A percentile compares a stretch with the other conserved stretches of the same genome.
These are phyloP conservation scores for Claviceps sp. DNA, from an alignment of 2,329 filamentous ascomycete genomes.

Conservation along the genomic window DNA sequence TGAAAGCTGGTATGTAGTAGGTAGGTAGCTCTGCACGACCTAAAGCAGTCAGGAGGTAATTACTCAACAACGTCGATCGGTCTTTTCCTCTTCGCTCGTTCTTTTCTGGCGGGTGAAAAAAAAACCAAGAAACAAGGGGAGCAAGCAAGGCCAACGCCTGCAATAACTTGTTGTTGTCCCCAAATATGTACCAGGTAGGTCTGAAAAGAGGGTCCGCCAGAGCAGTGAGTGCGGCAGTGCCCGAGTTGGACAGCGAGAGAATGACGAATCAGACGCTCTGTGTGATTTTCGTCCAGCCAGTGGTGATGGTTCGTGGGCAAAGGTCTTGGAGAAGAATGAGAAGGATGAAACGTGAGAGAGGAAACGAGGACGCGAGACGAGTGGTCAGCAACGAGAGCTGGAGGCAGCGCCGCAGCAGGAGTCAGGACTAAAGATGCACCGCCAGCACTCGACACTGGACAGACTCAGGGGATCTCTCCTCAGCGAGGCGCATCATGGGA, in stretches of 20 bases:
- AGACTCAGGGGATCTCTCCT: constrained; percentile 2
- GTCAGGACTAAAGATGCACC: background rate
- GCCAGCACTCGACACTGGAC: background rate
- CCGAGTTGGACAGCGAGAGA: background rate
- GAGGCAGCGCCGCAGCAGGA: background rate
- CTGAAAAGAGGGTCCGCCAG: constrained; percentile 7
- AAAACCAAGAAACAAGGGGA: background rate
- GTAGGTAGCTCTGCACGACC: background rate
- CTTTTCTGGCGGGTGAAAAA: background rate
- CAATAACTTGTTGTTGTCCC: background rate
- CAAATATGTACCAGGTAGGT: background rate
- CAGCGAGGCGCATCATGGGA: background rate
- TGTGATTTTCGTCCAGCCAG: background rate
- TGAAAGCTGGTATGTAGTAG: background rate
- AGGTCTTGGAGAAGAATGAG: background rate
- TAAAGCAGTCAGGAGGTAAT: background rate
- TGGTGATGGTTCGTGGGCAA: background rate
- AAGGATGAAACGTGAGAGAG: background rate
- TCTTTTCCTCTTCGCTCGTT: background rate
- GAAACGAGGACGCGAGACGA: background rate
- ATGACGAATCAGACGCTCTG: background rate
- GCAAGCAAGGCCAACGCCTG: background rate
- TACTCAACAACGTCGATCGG: background rate
- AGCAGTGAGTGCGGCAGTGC: background rate
- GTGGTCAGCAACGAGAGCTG: background rate